Conservation (phyloP, 345 rosid species). For the Lagerstroemia speciosa region DNA sequence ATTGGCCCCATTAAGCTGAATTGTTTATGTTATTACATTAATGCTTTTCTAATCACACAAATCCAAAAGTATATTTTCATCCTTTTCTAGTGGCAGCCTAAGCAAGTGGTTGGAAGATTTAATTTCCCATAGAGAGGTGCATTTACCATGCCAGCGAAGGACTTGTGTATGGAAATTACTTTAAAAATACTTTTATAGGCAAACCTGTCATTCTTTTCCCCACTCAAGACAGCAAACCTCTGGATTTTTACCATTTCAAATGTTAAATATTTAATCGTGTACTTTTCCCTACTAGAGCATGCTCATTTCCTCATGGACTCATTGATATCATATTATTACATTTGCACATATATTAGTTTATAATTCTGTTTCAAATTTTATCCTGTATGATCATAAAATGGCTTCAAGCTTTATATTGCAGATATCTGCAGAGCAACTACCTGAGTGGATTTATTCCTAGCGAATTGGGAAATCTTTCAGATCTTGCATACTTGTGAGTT, state of each 20-base stretch:
- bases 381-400: neutral
- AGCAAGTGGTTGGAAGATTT: neutral
- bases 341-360: neutral
- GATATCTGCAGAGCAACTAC: slow-evolving; percentile 88
- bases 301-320: no score
- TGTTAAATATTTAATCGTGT: no score
- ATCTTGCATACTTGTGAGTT: slow-evolving; percentile 63
- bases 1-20: no score
- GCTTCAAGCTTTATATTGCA: slow-evolving; percentile 14
- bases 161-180: neutral
- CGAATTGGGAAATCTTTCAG: slow-evolving; percentile 66
- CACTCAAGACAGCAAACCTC: no score
- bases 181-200: neutral
- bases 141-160: neutral
- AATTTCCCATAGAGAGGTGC: neutral
- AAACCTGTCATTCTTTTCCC: no score
- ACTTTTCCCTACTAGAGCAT: no score
- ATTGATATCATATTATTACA: no score
- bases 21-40: neutral
- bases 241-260: no score
- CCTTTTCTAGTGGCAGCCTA: neutral
- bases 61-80: neutral
- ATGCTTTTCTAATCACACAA: neutral
- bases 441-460: slow-evolving; percentile 65
- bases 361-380: neutral